Conservation (phyloP, 2,329 filamentous ascomycete genomes). For the Sclerotinia sclerotiorum region DNA sequence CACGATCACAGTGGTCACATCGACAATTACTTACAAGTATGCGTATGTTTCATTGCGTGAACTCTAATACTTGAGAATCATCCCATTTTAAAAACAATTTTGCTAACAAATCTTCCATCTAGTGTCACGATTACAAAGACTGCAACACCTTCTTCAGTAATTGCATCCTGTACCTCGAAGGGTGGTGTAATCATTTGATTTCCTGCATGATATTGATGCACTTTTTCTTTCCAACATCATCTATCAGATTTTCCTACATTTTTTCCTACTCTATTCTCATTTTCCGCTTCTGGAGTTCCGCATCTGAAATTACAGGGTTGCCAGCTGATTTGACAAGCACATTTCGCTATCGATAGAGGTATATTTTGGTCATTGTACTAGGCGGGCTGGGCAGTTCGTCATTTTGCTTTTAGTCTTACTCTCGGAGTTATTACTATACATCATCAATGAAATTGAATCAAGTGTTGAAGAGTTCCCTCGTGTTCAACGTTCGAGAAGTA, state of each 20-base stretch:
- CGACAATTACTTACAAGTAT: slow-evolving; percentile 17
- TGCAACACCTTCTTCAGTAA: slow-evolving; percentile 14
- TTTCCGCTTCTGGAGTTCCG: neutral
- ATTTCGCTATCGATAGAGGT: neutral
- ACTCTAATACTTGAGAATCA: neutral
- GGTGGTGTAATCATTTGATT: slow-evolving; percentile 12
- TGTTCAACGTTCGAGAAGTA: neutral
- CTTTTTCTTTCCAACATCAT: neutral
- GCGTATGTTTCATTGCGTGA: slow-evolving; percentile 11
- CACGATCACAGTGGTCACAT: slow-evolving; percentile 1
- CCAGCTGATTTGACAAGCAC: neutral
- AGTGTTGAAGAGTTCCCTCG: neutral
- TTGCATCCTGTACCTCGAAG: slow-evolving; percentile 12
- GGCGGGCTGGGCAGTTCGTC: neutral
- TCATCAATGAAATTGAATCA: neutral
- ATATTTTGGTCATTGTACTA: neutral
- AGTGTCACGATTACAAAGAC: slow-evolving; percentile 20
- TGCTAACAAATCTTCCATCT: neutral
- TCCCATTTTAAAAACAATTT: neutral
- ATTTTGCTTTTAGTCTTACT: neutral
- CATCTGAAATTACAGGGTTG: neutral
- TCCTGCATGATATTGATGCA: neutral
- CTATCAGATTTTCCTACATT: neutral
- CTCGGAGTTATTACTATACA: neutral
- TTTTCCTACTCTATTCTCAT: neutral